Evolutionary conservation across 1,284 basidiomycete genomes (phyloP), one percentile per base, ranked within the genome.

Genomic region (Schizophyllum amplum): DNA sequence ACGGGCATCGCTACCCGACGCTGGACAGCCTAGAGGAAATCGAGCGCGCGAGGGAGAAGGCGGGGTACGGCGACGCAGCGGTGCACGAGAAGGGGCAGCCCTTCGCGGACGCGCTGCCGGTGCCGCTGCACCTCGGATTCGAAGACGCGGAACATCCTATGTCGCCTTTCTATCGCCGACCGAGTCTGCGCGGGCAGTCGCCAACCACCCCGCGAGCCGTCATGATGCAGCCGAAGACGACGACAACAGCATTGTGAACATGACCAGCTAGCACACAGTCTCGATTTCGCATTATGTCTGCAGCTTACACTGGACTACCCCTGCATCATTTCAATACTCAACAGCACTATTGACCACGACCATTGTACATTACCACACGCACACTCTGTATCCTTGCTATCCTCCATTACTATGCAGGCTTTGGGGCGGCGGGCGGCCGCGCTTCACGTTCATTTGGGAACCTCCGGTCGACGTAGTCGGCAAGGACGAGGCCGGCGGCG

Each of bases 381-480:
- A 42, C 33, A 42, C 33, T 13, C 33, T 42, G 33, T 42, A 42
- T 42, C 33, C 33, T 42, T 42, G 33, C 33, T 42, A 42, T 42
- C 7, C 17, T 9, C 17, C 33, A 42, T 42, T 17, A n/a, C 33
- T 42, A 42, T 42, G 33, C 17, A 9, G 33, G 33, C 33, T 42
- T 42, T 17, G 11, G 33, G 33, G 13, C 7, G 33, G 33, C 17
- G 33, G 33, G 17, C 57, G n/a, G 66, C 46, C 4, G 51, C 54
- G 11, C 33, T 42, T 42, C 17, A 13, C 2, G 50, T n/a, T 52
- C 21, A 52, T 56, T 67, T 17, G 78, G 72, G 1, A 76, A 61
- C 4, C 65, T 67, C 55, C 73, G 71, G 64, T 87, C 84, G 15
- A 87, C 70, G 54, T 75, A 72, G 66, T 86, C 76, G 52, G 85